Evolutionary conservation across 768 basidiomycete species (phyloP), one percentile per base, ranked within the genome.

Genomic region (Naganishia kalamii): DNA sequence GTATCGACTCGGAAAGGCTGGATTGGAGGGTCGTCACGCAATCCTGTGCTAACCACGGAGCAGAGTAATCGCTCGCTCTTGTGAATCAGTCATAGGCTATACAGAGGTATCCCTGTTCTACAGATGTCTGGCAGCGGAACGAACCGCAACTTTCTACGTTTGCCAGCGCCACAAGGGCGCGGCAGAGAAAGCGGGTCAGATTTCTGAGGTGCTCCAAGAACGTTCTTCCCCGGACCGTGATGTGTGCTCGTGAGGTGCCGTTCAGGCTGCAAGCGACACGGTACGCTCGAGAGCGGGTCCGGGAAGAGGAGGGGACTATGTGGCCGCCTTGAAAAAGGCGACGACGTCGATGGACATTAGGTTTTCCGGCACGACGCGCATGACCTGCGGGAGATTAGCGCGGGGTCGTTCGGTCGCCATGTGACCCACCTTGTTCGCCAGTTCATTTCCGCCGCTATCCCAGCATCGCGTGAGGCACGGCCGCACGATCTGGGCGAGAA

Each of bases 391-490:
- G 25, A 25, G 47, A 51, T 2, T 27, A 30, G n/a, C n/a, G 12
- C 12, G 10, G 49, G 11, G 27, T 27, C 19, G 12, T 21, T 29
- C 3, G 35, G n/a, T 4, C 13, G 46, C 2, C 41, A n/a, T 6
- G 7, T 2, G 19, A 70, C 76, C 63, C 67, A 89, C 89, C 83
- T 84, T 84, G 30, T 78, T 80, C 63, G 84, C 80, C 65, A 84
- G 78, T 41, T 84, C 84, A 75, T 87, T 83, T 1, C 90, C 90
- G 12, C 92, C 91, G 40, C 89, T 87, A 46, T 90, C 89, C 92
- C 92, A 96, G 10, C 88, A 88, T 63, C 82, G 83, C 66, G 85
- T 82, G 5, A 90, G 86, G 32, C 89, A 81, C 5, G 83, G 84
- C 54, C 87, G 71, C 46, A 92, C 81, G 67, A 82, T 83, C 21